Base-by-base conservation (phyloP, 331 rosid species). In the Cydonia oblonga region DNA sequence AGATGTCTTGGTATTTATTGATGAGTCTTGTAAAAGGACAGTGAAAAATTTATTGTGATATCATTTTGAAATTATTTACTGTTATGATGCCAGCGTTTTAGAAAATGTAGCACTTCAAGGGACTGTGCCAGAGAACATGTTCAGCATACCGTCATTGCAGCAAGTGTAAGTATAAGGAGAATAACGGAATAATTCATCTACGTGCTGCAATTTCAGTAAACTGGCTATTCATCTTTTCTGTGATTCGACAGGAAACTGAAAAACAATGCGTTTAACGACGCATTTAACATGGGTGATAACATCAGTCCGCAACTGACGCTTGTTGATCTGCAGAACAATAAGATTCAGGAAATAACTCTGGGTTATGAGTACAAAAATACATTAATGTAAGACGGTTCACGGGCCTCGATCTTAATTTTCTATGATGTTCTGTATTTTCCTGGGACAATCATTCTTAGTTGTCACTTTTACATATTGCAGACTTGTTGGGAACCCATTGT, bases 401-500 rank as follows among this genome's bases (percentile, higher is more conserved):
- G 20, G 13, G 26, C 57, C 67, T 75, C 54, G 14, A 57, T 40
- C 44, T 73, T 71, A 22, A 16, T 57, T 66, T 59, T 82, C 49
- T 19, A 28, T 10, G 29, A 44, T 35, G 5, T 14, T 65, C 7
- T 59, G 8, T 25, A 10, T 35, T 6, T 40, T 18, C 29, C 5
- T 3, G 24, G 18, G 35, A 32, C 40, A 25, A 59, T 10, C 57
- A 22, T 52, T 59, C 67, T 84, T 77, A 66, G 44, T 51, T 78
- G 60, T 69, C 23, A 54, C 44, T 32, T 54, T 68, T 64, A 23
- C 78, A 42, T 49, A 22, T 80, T 79, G 74, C 86, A 95, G 99
- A 75, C 91, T 95, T 15, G n/a, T 83, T 67, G 97, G 97, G 44
- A 95, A 95, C 80, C 99, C 97, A 13, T 88, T 89, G 23, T 95